Evolutionary conservation across 1,284 basidiomycete species (phyloP).

Genomic region (Pascua sp.): DNA sequence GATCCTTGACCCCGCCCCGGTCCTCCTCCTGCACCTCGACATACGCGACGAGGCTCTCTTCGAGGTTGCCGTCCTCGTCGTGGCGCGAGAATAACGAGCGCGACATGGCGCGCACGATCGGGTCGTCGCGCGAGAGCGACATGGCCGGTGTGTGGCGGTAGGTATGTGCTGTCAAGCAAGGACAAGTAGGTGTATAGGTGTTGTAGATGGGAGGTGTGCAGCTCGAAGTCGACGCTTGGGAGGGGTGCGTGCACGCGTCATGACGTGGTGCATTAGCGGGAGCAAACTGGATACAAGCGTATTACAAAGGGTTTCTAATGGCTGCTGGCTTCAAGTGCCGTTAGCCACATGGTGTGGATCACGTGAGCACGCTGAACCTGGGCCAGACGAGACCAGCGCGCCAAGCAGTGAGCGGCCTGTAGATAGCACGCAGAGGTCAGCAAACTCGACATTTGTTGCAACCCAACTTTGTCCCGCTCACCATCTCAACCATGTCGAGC

Average conservation of each 20-base stretch:
- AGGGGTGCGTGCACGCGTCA: not conserved
- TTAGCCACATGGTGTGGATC: too few species aligned
- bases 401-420: too few species aligned
- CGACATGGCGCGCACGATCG: slow-evolving; percentile 61
- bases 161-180: not conserved
- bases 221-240: not conserved
- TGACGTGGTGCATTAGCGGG: not conserved
- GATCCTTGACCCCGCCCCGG: slow-evolving; percentile 66
- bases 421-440: too few species aligned
- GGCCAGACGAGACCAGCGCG: too few species aligned
- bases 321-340: too few species aligned
- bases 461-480: not conserved
- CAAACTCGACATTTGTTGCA: too few species aligned
- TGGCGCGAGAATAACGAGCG: slow-evolving; percentile 74
- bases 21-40: slow-evolving; percentile 80
- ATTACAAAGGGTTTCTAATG: not conserved
- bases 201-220: not conserved
- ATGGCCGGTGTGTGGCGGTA: not conserved
- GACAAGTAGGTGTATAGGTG: not conserved
- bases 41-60: slow-evolving; percentile 77
- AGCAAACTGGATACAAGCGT: not conserved
- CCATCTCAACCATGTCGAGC: not conserved
- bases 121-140: not conserved
- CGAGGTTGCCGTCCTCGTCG: slow-evolving; percentile 57
- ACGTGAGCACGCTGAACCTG: too few species aligned